Conservation (phyloP, 257 asterid genomes). For the Fraxinus cuspidata region DNA sequence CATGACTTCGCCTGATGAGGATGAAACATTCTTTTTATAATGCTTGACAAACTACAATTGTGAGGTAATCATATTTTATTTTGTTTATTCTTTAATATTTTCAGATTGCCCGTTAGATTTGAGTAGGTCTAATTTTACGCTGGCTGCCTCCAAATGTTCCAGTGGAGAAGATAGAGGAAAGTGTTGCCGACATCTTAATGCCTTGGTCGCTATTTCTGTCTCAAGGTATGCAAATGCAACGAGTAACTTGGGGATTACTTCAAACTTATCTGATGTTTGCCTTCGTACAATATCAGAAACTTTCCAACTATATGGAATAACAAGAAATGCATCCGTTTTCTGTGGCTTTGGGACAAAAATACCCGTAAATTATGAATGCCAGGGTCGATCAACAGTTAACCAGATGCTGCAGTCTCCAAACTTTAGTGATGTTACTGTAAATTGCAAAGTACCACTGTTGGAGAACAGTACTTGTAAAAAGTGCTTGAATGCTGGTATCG, state of each 20-base stretch:
- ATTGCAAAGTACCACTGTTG: conserved; percentile 62
- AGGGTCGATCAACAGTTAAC: conserved; percentile 65
- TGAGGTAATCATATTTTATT: background rate
- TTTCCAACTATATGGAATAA: conserved; percentile 70
- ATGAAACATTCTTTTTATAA: background rate
- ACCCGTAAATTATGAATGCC: conserved; percentile 78
- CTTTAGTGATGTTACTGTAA: conserved; percentile 54
- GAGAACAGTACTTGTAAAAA: conserved; percentile 57
- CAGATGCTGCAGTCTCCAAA: conserved; percentile 79
- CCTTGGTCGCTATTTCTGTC: conserved; percentile 73
- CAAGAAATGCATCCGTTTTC: conserved; percentile 57
- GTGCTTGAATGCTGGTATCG: conserved; percentile 78
- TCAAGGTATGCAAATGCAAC: conserved; percentile 74
- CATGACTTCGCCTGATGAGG: background rate
- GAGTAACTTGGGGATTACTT: conserved; percentile 59
- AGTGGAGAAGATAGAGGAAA: conserved; percentile 58
- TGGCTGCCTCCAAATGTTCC: conserved; percentile 79
- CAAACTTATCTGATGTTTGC: conserved; percentile 60
- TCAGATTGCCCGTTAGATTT: conserved; percentile 92
- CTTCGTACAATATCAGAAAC: conserved; percentile 58
- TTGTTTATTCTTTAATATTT: conserved; percentile 21
- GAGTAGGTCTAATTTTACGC: conserved; percentile 68
- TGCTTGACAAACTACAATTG: background rate
- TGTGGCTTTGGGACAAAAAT: conserved; percentile 92
- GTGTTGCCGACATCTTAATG: conserved; percentile 90